phyloP scores from a whole-genome alignment of 1,284 basidiomycete species.

The Puccinia triticina region DNA sequence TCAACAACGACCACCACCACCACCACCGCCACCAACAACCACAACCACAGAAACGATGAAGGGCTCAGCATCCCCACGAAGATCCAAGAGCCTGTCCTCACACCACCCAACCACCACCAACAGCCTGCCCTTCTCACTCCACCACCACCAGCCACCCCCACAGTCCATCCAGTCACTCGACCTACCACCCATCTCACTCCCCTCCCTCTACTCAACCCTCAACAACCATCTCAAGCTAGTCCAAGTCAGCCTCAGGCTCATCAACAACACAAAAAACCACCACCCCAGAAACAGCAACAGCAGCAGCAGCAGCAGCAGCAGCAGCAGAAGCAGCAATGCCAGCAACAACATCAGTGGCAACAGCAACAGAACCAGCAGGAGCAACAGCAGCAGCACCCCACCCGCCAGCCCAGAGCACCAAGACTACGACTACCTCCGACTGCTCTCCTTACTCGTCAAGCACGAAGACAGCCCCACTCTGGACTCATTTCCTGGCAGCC shows the following conservation, averaged over 20 bases:
- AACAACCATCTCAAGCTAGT: not conserved
- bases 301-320: not conserved
- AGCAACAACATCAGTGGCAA: not conserved
- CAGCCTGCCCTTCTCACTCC: not conserved
- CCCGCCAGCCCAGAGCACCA: not conserved
- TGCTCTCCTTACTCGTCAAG: not conserved
- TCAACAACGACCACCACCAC: not conserved
- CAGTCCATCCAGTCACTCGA: constrained; percentile 34
- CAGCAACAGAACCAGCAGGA: not conserved
- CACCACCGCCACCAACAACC: no score
- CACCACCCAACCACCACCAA: constrained; percentile 1
- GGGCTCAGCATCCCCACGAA: not conserved
- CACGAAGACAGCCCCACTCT: not conserved
- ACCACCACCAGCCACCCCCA: not conserved
- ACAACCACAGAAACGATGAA: not conserved
- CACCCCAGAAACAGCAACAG: not conserved
- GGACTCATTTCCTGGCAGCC: no score
- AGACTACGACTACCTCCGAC: not conserved
- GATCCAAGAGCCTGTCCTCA: constrained; percentile 9
- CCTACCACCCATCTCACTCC: constrained; percentile 2
- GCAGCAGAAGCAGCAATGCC: not conserved
- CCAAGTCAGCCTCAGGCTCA: not conserved
- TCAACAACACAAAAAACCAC: not conserved
- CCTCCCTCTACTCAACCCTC: constrained; percentile 8
- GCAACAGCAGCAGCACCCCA: not conserved